Evolutionary conservation across 163 green algal species (phyloP), one percentile per base, ranked within the genome.

Genomic region (Volvox carteri): DNA sequence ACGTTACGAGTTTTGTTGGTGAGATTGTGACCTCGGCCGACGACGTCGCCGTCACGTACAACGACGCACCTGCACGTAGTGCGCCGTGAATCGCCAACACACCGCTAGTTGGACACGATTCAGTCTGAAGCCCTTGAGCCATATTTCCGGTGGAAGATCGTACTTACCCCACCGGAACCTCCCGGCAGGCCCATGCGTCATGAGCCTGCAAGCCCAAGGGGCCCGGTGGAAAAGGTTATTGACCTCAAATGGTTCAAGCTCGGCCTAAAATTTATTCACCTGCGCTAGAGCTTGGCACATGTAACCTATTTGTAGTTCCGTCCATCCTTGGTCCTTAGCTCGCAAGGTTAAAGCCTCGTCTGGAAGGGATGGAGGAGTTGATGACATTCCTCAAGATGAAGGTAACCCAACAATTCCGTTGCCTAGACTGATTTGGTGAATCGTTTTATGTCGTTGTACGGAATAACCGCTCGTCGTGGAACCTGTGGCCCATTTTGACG

Each of bases 1-100:
- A 98, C 96, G 80, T 98, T 98, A 12, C 96, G 87, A 0, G 90
- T 94, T 6, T 91, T 84, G 84, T 98, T 99, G 2, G 97, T 99
- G 25, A 93, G 84, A 92, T 99, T 98, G 85, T 95, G 94, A 4
- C 97, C 97, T 12, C 77, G 85, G 0, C 92, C 95, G 21, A 98
- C 85, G 0, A 99, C 86, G 0, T 60, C 12, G 23, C 89, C 94
- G 84, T 96, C 91, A 7, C 86, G 60, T 0, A 95, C 92, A 54
- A 98, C 91, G 7, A 97, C 95, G 73, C 96, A 98, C 65, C 96
- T 97, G 93, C 19, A 25, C n/a, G n/a, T n/a, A 58, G 48, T 11
- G 48, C 48, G 48, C 48, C 48, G 48, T 58, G 14, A 11, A 14
- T 14, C 48, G 48, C 48, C 48, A 58, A 58, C 48, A 11, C 11